These are phyloP conservation scores for Alternaria infectoria DNA, from an alignment of 2,329 filamentous ascomycete species.

Conservation along the genomic window DNA sequence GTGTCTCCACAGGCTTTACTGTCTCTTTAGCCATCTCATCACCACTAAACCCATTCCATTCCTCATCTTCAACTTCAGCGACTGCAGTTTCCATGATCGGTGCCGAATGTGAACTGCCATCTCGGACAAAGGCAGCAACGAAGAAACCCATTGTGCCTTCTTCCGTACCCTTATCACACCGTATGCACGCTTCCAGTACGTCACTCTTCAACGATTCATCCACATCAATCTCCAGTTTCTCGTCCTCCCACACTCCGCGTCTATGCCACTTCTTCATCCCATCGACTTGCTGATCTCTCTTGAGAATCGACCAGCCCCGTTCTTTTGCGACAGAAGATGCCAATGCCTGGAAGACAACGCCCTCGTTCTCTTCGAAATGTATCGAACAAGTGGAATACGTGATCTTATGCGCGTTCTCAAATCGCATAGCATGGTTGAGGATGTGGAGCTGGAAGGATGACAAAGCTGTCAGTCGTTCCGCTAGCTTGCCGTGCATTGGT, in stretches of 20 bases:
- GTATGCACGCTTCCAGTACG: constrained; percentile 76
- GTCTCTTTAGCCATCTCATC: constrained; percentile 20
- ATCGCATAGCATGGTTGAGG: constrained; percentile 82
- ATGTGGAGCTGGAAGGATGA: constrained; percentile 83
- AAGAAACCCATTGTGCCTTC: constrained; percentile 95
- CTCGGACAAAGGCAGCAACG: constrained; percentile 81
- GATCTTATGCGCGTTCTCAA: constrained; percentile 70
- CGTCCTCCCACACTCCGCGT: constrained; percentile 56
- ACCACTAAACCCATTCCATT: constrained; percentile 55
- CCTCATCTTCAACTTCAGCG: constrained; percentile 44
- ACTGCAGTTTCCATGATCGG: background rate
- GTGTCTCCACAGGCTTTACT: background rate
- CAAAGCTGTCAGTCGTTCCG: constrained; percentile 72
- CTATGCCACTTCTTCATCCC: constrained; percentile 80
- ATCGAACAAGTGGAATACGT: constrained; percentile 96
- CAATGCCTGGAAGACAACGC: constrained; percentile 77
- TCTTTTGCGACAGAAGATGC: constrained; percentile 68
- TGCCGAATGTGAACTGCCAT: constrained; percentile 36
- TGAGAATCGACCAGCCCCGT: constrained; percentile 79
- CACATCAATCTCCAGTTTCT: constrained; percentile 51
- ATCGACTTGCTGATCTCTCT: constrained; percentile 72
- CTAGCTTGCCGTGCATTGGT: constrained; percentile 38
- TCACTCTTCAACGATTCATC: constrained; percentile 23
- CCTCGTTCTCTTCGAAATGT: constrained; percentile 86
- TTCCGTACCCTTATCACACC: constrained; percentile 80